phyloP scores from a whole-genome alignment of 1,139 yeast genomes.

The Saccharomyces pastorianus region DNA sequence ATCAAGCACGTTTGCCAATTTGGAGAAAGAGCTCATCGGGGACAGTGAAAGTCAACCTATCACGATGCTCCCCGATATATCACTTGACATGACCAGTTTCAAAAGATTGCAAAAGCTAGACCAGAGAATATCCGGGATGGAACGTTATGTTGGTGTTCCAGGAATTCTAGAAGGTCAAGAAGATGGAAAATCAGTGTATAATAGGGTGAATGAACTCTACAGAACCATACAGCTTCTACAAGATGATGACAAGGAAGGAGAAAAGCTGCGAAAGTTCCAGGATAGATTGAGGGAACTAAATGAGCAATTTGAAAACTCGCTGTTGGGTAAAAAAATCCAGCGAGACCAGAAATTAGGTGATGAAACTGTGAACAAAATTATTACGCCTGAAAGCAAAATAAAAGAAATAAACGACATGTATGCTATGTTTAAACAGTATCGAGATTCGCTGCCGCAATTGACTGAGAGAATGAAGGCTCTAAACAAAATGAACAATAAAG shows the following conservation, averaged over 20 bases:
- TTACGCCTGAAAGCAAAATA: conserved; percentile 27
- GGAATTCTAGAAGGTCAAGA: neutral
- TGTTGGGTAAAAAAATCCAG: conserved; percentile 16
- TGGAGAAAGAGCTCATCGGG: neutral
- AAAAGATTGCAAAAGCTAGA: neutral
- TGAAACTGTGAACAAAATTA: conserved; percentile 19
- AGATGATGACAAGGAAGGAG: neutral
- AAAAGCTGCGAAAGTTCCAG: conserved; percentile 22
- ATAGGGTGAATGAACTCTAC: conserved; percentile 26
- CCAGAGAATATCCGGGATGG: neutral
- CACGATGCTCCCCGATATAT: neutral
- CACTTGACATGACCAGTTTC: neutral
- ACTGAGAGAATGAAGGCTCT: conserved; percentile 40
- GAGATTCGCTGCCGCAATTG: conserved; percentile 36
- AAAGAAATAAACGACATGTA: conserved; percentile 36
- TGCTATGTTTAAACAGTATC: conserved; percentile 34
- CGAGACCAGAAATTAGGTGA: conserved; percentile 25
- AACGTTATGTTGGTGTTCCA: neutral
- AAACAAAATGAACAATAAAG: conserved; percentile 40
- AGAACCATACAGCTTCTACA: conserved; percentile 6
- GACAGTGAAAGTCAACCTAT: neutral
- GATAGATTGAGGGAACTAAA: conserved; percentile 36
- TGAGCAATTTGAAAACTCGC: conserved; percentile 27
- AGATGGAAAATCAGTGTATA: neutral
- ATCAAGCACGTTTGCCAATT: neutral